phyloP scores from a whole-genome alignment of 2,329 filamentous ascomycete genomes.

The Mycosphaerella sp. region DNA sequence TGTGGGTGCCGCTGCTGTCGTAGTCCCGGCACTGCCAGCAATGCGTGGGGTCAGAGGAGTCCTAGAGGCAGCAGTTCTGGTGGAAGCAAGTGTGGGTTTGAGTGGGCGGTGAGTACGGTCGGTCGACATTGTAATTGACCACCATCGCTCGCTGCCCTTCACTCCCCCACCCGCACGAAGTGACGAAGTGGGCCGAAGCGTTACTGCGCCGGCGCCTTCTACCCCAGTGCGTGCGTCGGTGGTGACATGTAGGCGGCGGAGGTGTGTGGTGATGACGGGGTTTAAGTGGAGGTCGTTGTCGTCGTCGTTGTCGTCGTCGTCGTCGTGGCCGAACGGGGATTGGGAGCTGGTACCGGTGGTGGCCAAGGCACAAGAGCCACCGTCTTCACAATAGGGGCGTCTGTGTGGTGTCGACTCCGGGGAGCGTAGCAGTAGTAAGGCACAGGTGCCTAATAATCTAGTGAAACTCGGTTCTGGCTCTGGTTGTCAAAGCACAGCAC shows the following conservation, averaged over 20 bases:
- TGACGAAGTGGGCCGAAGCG: background rate
- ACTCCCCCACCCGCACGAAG: background rate
- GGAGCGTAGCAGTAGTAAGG: too few species aligned
- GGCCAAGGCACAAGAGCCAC: background rate
- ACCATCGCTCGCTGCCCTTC: conserved; percentile 4
- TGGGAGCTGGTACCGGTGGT: too few species aligned
- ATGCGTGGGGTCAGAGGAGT: conserved; percentile 56
- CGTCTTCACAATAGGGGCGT: background rate
- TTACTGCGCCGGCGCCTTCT: background rate
- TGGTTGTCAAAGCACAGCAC: too few species aligned
- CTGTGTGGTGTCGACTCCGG: too few species aligned
- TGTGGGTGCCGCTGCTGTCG: conserved; percentile 23
- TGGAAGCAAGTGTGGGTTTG: conserved; percentile 19
- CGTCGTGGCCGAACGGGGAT: too few species aligned
- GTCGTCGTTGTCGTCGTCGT: background rate
- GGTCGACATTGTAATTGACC: conserved; percentile 10
- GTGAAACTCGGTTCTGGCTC: too few species aligned
- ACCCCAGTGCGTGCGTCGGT: background rate
- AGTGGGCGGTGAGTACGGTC: conserved; percentile 14
- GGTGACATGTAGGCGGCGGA: background rate
- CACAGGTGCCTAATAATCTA: too few species aligned
- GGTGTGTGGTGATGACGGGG: background rate
- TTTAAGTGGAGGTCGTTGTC: background rate
- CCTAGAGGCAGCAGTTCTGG: conserved; percentile 27
- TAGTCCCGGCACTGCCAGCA: conserved; percentile 21